Base-by-base conservation (phyloP, 192 early-diverging fungal genomes). In the Coemansia sp. region DNA sequence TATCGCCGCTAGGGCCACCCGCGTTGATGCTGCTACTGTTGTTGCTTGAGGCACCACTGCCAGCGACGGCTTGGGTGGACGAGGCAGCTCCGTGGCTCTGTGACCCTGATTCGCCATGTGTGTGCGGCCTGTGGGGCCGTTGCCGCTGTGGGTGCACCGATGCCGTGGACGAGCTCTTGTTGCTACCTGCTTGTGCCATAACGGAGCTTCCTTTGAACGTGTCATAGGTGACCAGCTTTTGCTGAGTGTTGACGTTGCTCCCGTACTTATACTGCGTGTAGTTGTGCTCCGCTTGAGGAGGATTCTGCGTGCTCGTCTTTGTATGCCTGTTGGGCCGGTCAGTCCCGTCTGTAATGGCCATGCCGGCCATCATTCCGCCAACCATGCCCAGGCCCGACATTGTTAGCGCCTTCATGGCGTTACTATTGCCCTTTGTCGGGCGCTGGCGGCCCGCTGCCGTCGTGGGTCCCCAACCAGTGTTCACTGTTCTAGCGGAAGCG, bases 161-260 rank as follows among this genome's bases (percentile, higher is more conserved):
- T 12, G 29, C 36, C 11, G 42, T 41, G 5, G 74, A 33, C 29
- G 71, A 65, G 54, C 63, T 55, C 27, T 44, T 57, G 20, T 44
- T 64, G 44, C 55, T 75, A 18, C 70, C 63, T 8, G 72, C 67
- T 36, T 76, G 61, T 10, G 57, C 66, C 15, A 66, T 33, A 24
- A 80, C 36, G 1, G 78, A 73, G 64, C 42, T 70, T 9, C n/a
- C 70, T 43, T 74, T 62, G 13, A 75, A 8, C 0, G 61, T 22
- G 46, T 69, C 43, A 55, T 80, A 80, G 22, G 73, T 72, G 22
- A 75, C 29, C 4, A 70, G 78, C 62, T 71, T 65, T 9, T 63
- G 11, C 49, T 67, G 73, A 29, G 73, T 70, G 54, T 72, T 80
- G 54, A 68, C 63, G 34, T 71, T 72, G 65, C 42, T 66, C 3